Conservation (phyloP, 1,284 basidiomycete genomes). For the Ustilago shanxiensis region DNA sequence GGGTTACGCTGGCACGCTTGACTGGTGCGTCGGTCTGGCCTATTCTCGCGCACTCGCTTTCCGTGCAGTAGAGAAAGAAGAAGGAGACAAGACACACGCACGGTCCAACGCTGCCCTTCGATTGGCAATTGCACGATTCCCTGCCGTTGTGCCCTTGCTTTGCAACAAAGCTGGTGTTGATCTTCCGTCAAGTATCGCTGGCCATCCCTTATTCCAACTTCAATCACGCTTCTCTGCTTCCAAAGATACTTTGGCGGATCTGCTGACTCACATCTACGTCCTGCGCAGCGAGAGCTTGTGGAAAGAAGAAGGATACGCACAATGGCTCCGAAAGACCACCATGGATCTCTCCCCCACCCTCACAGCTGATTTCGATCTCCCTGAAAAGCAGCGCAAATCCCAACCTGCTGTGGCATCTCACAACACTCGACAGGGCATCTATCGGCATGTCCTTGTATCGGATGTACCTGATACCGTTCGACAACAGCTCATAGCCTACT, state of each 20-base stretch:
- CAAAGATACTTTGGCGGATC: slow-evolving; percentile 44
- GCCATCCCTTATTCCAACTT: slow-evolving; percentile 31
- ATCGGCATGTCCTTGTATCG: slow-evolving; percentile 66
- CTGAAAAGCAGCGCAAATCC: slow-evolving; percentile 3
- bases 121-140: slow-evolving; percentile 62
- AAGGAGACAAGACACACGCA: slow-evolving; percentile 42
- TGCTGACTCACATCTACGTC: slow-evolving; percentile 65
- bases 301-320: slow-evolving; percentile 54
- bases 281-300: slow-evolving; percentile 63
- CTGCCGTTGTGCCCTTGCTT: slow-evolving; percentile 55
- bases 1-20: slow-evolving; percentile 50
- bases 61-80: slow-evolving; percentile 57
- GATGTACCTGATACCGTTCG: slow-evolving; percentile 65
- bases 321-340: slow-evolving; percentile 57
- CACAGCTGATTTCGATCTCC: slow-evolving; percentile 21
- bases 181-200: slow-evolving; percentile 40
- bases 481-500: slow-evolving; percentile 59
- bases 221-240: slow-evolving; percentile 16
- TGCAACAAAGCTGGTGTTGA: slow-evolving; percentile 59
- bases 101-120: slow-evolving; percentile 53
- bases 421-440: slow-evolving; percentile 54
- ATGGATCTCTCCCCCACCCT: slow-evolving; percentile 27
- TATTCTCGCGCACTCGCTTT: slow-evolving; percentile 62
- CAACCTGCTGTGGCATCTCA: slow-evolving; percentile 30
- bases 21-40: slow-evolving; percentile 64